Base-by-base conservation (phyloP, 805 yeast species). In the Phaffomyces opuntiae region DNA sequence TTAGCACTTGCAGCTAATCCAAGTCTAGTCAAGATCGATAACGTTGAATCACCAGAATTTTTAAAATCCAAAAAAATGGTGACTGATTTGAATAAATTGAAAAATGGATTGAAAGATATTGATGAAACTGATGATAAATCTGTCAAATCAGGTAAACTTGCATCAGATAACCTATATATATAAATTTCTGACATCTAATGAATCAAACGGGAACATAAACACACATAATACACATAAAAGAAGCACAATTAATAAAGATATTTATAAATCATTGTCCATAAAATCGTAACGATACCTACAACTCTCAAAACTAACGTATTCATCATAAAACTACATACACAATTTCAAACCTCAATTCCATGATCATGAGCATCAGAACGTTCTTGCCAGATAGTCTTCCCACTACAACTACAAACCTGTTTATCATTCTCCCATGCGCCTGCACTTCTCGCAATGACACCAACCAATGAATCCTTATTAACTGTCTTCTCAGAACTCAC, bases 381-480 rank as follows among this genome's bases (percentile, higher is more conserved):
- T 64, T 91, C 99, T 62, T 93, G 89, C 98, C 99, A 91, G 25
- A 91, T 79, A 0, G 96, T 87, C 72, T 89, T 88, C 16, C 99
- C 99, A 14, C 91, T 81, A 64, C 98, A 93, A 32, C 91, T 82
- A 65, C 99, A 91, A 3, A 91, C 95, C 49, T 81, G 81, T 66
- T 91, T 91, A 54, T 84, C 87, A 65, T 93, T 93, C 61, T 91
- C 96, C 97, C 98, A 93, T 25, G 81, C 86, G 14, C 99, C 99
- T 1, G 99, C 98, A 56, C 95, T 84, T 58, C 98, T 76, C 1
- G 98, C 98, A 60, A 93, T 79, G 24, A 91, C 96, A 29, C 99
- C 98, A 42, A 81, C 82, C 9, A 86, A 65, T 14, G 71, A 60
- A 35, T 67, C 72, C 27, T 65, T 54, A 40, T 51, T 46, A 8